Conservation (phyloP, 495 filamentous ascomycete species). For the Talaromyces ruber region DNA sequence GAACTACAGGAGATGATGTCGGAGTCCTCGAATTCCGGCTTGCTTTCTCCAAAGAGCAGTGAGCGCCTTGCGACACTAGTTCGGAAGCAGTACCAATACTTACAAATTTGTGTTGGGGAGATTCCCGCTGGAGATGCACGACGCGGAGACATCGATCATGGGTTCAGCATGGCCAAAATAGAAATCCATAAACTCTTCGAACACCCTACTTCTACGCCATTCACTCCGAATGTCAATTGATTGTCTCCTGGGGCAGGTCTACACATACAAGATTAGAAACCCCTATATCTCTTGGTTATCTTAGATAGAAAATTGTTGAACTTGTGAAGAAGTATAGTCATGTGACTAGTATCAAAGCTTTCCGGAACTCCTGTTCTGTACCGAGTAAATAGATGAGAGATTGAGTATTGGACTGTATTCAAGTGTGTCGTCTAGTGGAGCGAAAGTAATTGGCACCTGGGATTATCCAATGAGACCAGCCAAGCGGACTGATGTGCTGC, state of each 20-base stretch:
- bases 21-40: slow-evolving; percentile 2
- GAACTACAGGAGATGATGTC: slow-evolving; percentile 15
- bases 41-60: slow-evolving; percentile 14
- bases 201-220: not conserved
- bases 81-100: slow-evolving; percentile 13
- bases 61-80: slow-evolving; percentile 9
- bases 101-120: slow-evolving; percentile 13
- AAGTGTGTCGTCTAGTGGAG: not conserved
- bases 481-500: too few species aligned
- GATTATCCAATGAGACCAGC: not conserved
- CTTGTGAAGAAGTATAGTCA: not conserved
- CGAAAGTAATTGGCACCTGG: not conserved
- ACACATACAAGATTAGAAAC: not conserved
- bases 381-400: not conserved
- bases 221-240: not conserved
- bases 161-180: slow-evolving; percentile 13
- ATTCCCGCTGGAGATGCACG: slow-evolving; percentile 8
- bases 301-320: not conserved
- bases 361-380: not conserved
- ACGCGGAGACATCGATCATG: slow-evolving; percentile 10
- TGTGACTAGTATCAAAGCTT: not conserved
- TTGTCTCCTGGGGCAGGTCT: not conserved
- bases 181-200: slow-evolving; percentile 14
- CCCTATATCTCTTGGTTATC: not conserved
- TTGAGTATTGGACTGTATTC: not conserved